Conservation (phyloP, 441 rosid species). For the Oxalis stricta region DNA sequence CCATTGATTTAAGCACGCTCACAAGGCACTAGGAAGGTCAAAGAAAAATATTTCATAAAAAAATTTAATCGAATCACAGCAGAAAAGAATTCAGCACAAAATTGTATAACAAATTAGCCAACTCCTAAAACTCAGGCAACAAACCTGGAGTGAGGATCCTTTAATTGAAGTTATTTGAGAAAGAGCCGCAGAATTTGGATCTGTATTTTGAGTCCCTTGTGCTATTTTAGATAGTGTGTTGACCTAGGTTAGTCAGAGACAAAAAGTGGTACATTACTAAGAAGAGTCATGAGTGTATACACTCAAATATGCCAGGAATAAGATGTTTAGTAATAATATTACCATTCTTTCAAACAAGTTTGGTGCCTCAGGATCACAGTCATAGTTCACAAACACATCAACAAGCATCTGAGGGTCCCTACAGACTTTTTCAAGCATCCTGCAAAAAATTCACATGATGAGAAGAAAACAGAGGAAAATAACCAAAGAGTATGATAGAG, state of each 20-base stretch:
- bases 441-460: constrained; percentile 24
- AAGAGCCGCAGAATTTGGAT: constrained; percentile 65
- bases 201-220: constrained; percentile 85
- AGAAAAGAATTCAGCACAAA: constrained; percentile 6
- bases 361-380: constrained; percentile 97
- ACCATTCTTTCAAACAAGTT: constrained; percentile 99
- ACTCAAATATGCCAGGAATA: constrained; percentile 1
- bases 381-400: constrained; percentile 95
- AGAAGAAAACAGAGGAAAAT: constrained; percentile 11
- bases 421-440: constrained; percentile 96
- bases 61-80: constrained; percentile 10
- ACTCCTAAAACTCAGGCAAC: constrained; percentile 8
- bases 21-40: constrained; percentile 71
- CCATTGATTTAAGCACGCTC: constrained; percentile 79
- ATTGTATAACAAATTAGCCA: constrained; percentile 1
- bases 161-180: constrained; percentile 67
- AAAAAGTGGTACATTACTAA: background rate
- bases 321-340: constrained; percentile 11
- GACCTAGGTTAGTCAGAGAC: constrained; percentile 39
- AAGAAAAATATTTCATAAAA: constrained; percentile 15
- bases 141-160: constrained; percentile 94
- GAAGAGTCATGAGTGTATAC: background rate
- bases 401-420: constrained; percentile 98
- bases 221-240: constrained; percentile 80
- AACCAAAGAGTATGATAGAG: too few relatives aligned